Base-by-base conservation (phyloP, 2,329 filamentous ascomycete genomes). In the Fusarium ramigenum region DNA sequence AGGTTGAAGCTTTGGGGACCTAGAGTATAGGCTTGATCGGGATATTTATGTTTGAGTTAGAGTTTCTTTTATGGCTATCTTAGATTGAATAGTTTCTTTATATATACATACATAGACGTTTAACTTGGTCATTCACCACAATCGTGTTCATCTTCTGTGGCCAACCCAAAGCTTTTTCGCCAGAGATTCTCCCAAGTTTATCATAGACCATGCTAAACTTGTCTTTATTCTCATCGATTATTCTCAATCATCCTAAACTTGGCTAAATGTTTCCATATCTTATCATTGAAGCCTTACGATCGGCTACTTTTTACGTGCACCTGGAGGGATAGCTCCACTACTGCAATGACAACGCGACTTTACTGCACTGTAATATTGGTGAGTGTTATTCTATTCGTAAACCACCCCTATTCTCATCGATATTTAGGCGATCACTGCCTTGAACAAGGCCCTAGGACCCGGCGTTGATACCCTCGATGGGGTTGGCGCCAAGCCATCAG, bases 1-100 rank as follows among this genome's bases (percentile, higher is more conserved):
- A 56, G 70, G 11, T 18, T 36, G 28, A 36, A 46, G 1, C 70
- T 72, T 14, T 72, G 70, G 70, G 70, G 70, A 1, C 70, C 70
- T 2, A 62, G 50, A 9, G 60, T 16, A 4, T 56, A 44, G 36
- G 6, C 5, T 10, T 34, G 11, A 12, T 39, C 5, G 3, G n/a
- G n/a, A n/a, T n/a, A n/a, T n/a, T n/a, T n/a, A n/a, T n/a, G n/a
- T n/a, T n/a, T n/a, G 40, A 11, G 18, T 39, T 43, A 59, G 37
- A 59, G 25, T 49, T 28, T 39, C 19, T 15, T 12, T 34, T 49
- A 21, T 42, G 8, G 4, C 39, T 43, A 12, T n/a, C 2, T 0
- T 32, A 46, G 39, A 64, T 47, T 63, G 19, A 34, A 40, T 0
- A 28, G 12, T 34, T 12, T 23, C 7, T 53, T 7, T 18, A 21